phyloP scores from a whole-genome alignment of 2,329 filamentous ascomycete genomes.

The Proliferodiscus dingleyae region DNA sequence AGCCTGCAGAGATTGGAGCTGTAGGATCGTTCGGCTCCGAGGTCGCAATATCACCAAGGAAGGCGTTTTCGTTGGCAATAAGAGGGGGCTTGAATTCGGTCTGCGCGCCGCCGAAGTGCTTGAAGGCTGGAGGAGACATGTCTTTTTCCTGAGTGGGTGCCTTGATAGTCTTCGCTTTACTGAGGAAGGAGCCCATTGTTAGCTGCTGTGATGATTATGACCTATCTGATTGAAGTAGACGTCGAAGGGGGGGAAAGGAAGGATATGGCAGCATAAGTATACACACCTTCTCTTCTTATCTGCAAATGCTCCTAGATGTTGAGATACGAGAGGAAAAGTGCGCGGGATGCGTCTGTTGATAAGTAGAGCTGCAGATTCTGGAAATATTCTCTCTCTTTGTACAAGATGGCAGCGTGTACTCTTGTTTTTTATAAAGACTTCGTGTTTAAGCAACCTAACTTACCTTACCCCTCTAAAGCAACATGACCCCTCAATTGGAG shows the following conservation, averaged over 20 bases:
- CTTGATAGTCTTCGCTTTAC: slow-evolving; percentile 25
- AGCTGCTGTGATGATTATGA: slow-evolving; percentile 13
- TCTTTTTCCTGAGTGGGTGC: slow-evolving; percentile 3
- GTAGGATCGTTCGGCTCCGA: slow-evolving; percentile 44
- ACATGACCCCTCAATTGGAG: slow-evolving; percentile 15
- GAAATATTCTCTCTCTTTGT: slow-evolving; percentile 17
- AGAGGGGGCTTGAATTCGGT: slow-evolving; percentile 53
- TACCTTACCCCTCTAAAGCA: slow-evolving; percentile 16
- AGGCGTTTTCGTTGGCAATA: slow-evolving; percentile 60
- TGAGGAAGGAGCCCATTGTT: slow-evolving; percentile 31
- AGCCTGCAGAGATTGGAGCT: slow-evolving; percentile 52
- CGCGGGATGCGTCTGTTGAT: slow-evolving; percentile 7
- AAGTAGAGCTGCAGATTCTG: slow-evolving; percentile 16
- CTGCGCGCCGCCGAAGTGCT: slow-evolving; percentile 49
- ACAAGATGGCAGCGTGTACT: background rate
- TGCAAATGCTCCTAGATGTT: slow-evolving; percentile 3
- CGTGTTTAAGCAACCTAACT: slow-evolving; percentile 6
- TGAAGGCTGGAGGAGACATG: slow-evolving; percentile 25
- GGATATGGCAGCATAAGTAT: slow-evolving; percentile 5
- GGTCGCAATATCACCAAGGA: slow-evolving; percentile 48
- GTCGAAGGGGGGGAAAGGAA: background rate
- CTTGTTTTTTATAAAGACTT: slow-evolving; percentile 7
- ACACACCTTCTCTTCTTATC: slow-evolving; percentile 14
- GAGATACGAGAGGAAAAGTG: background rate
- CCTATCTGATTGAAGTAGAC: background rate